Evolutionary conservation across 768 basidiomycete genomes (phyloP), one percentile per base, ranked within the genome.

Genomic region (Mycena haematopus): DNA sequence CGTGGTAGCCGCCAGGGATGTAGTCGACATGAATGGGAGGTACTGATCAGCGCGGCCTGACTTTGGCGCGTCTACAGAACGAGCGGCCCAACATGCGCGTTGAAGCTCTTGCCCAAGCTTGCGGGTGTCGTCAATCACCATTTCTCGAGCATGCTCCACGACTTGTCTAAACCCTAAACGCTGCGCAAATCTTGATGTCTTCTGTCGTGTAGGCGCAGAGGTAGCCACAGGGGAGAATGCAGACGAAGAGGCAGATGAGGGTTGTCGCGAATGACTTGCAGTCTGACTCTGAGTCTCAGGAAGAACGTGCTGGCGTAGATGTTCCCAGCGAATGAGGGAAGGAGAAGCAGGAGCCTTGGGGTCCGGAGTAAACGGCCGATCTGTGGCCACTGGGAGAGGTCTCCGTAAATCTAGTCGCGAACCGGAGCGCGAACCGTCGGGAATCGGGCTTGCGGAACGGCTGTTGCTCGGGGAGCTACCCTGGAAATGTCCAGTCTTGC

Each of bases 111-210:
- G 80, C 5, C 82, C 77, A 52, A 90, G 82, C 66, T 77, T 80
- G 15, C 78, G 78, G 17, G 75, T 73, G 51, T 86, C 83, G 45
- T 86, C 84, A 0, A 77, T 73, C 21, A 76, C 76, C 42, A 79
- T 76, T 56, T 85, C 86, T 27, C 81, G 81, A 3, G 78, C 88
- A 58, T 86, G 81, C 35, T 91, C 89, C 1, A 90, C 88, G 14
- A 89, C 84, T 24, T 90, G 86, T 50, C 80, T 80, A 65, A 89
- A 86, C 1, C 84, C 86, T 14, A 87, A 72, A 49, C 79, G 72
- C 14, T 75, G 79, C 7, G 79, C 79, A 31, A 88, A 71, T 15
- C 83, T 77, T 35, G 83, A 85, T 6, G 78, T 78, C 66, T 84
- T 87, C 11, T 19, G 19, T 7, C 40, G 17, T 10, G 40, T 42